Conservation (phyloP, 352 stramenopile species). For the Globisporangium camurandrum region DNA sequence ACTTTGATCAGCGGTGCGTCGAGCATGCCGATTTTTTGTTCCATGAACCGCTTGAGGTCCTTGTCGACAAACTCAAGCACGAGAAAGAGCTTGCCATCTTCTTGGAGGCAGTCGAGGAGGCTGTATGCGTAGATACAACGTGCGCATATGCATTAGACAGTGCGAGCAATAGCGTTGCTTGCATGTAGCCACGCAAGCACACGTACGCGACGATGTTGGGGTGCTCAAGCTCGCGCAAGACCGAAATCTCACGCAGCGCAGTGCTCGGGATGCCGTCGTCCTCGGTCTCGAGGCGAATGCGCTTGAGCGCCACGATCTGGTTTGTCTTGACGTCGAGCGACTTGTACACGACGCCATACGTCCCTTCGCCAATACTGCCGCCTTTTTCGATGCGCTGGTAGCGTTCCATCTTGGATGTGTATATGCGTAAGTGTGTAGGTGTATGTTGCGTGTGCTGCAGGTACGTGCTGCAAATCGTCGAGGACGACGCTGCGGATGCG, state of each 20-base stretch:
- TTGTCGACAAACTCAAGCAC: constrained; percentile 99
- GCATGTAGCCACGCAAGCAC: background rate
- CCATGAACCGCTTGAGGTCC: constrained; percentile 96
- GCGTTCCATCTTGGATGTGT: constrained; percentile 53
- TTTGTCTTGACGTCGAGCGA: constrained; percentile 88
- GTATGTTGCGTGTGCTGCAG: background rate
- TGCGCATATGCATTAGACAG: too few relatives aligned
- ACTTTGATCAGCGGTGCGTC: constrained; percentile 62
- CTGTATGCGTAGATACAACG: constrained; percentile 18
- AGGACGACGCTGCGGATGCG: background rate
- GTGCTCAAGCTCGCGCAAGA: constrained; percentile 96
- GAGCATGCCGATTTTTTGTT: constrained; percentile 72
- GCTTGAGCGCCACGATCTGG: constrained; percentile 92
- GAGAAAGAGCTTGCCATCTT: constrained; percentile 95
- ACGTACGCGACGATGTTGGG: constrained; percentile 92
- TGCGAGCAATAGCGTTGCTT: too few relatives aligned
- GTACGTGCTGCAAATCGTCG: background rate
- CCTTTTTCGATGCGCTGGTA: constrained; percentile 93
- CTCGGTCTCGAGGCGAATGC: constrained; percentile 97
- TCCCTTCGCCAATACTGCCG: constrained; percentile 90
- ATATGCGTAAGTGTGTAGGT: background rate
- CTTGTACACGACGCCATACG: constrained; percentile 97
- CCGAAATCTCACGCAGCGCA: constrained; percentile 96
- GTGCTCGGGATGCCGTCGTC: constrained; percentile 99
- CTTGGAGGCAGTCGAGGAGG: constrained; percentile 93